Conservation (phyloP, 108 stramenopile species). For the Pelagomonas calceolata region DNA sequence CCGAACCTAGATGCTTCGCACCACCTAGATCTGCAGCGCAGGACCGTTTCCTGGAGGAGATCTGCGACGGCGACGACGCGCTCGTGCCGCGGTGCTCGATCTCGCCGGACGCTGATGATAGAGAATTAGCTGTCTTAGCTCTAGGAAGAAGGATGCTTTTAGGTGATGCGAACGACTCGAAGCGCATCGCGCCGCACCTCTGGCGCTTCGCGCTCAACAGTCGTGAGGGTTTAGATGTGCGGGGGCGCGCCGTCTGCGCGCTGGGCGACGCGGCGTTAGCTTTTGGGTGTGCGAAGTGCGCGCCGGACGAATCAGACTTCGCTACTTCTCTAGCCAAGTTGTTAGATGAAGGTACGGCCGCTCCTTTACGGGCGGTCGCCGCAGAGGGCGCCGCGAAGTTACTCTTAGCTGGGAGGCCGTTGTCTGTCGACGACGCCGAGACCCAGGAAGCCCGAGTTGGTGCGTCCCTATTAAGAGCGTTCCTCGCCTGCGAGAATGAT, state of each 20-base stretch:
- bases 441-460: not conserved
- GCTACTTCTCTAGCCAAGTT: not conserved
- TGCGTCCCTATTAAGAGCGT: not conserved
- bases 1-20: not conserved
- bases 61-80: not conserved
- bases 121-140: not conserved
- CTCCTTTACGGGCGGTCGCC: not conserved
- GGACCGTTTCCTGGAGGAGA: not conserved
- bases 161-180: not conserved
- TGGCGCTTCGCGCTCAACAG: not conserved
- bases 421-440: not conserved
- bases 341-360: not conserved
- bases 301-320: not conserved
- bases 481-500: not conserved
- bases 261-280: not conserved
- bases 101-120: not conserved
- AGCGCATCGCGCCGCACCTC: not conserved
- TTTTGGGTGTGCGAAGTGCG: not conserved
- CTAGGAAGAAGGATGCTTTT: not conserved
- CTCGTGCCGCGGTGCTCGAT: not conserved
- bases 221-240: not conserved
- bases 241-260: not conserved
- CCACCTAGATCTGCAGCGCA: no score
- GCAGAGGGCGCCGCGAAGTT: not conserved
- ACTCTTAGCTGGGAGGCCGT: not conserved